Evolutionary conservation across 306 rosid genomes (phyloP).

Genomic region (Lablab purpureus): DNA sequence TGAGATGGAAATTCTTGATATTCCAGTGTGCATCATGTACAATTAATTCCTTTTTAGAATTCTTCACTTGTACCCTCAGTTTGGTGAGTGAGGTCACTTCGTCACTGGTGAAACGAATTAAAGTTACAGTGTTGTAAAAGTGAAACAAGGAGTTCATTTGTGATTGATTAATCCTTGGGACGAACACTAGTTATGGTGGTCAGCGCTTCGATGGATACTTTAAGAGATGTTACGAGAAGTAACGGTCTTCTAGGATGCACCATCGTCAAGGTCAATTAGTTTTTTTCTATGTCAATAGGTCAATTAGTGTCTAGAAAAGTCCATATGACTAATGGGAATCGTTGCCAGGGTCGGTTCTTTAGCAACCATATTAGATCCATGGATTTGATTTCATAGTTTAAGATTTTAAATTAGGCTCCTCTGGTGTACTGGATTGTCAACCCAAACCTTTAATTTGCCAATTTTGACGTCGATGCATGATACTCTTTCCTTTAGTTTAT

Average conservation of each 20-base stretch:
- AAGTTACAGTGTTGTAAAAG: not conserved
- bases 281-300: not conserved
- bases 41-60: not conserved
- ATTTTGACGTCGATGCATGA: not conserved
- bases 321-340: not conserved
- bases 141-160: not conserved
- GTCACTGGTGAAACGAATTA: not conserved
- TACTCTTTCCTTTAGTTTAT: not conserved
- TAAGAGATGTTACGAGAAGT: not conserved
- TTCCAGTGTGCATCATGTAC: not conserved
- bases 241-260: not conserved
- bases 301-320: not conserved
- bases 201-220: not conserved
- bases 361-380: not conserved
- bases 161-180: not conserved
- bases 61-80: not conserved
- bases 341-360: not conserved
- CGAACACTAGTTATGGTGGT: not conserved
- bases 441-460: not conserved
- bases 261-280: not conserved
- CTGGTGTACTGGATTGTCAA: not conserved
- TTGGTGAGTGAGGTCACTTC: not conserved
- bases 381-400: not conserved
- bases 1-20: slow-evolving; percentile 29
- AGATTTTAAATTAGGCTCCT: not conserved